Conservation (phyloP, 2,329 filamentous ascomycete genomes). For the Cladosporium halotolerans region DNA sequence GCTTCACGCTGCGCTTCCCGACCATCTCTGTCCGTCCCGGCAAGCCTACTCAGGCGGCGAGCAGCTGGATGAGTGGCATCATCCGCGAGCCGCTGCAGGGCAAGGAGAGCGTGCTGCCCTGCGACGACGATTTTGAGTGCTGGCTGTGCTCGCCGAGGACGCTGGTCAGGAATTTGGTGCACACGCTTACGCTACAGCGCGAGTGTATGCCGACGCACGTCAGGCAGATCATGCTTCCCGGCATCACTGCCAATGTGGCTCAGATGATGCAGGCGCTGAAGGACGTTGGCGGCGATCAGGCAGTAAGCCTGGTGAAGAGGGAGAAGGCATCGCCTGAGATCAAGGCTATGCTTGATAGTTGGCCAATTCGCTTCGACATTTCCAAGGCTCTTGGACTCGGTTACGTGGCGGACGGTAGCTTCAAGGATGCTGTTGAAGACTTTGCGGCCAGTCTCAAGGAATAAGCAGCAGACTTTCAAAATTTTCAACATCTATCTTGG, state of each 20-base stretch:
- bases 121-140: slow-evolving; percentile 45
- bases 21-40: slow-evolving; percentile 49
- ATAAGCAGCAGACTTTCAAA: slow-evolving; percentile 4
- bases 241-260: slow-evolving; percentile 48
- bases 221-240: slow-evolving; percentile 50
- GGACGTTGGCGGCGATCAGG: slow-evolving; percentile 49
- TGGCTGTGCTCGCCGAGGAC: slow-evolving; percentile 54
- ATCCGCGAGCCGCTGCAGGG: slow-evolving; percentile 49
- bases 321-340: slow-evolving; percentile 47
- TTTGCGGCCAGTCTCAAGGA: slow-evolving; percentile 32
- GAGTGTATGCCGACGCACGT: slow-evolving; percentile 46
- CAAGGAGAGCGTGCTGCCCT: slow-evolving; percentile 46
- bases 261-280: slow-evolving; percentile 53
- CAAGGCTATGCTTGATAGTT: slow-evolving; percentile 49
- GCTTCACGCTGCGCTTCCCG: slow-evolving; percentile 40
- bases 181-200: slow-evolving; percentile 44
- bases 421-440: slow-evolving; percentile 42
- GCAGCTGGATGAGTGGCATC: slow-evolving; percentile 48
- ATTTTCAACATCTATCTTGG: no score
- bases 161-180: slow-evolving; percentile 49
- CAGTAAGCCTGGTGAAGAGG: slow-evolving; percentile 43
- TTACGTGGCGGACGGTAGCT: slow-evolving; percentile 43
- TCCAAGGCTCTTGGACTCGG: slow-evolving; percentile 51
- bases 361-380: slow-evolving; percentile 51
- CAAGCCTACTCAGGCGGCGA: slow-evolving; percentile 46